A percentile compares a stretch with the other conserved stretches of the same genome.
Conservation (phyloP, 495 filamentous ascomycete genomes). For the Penicillium nucicola region DNA sequence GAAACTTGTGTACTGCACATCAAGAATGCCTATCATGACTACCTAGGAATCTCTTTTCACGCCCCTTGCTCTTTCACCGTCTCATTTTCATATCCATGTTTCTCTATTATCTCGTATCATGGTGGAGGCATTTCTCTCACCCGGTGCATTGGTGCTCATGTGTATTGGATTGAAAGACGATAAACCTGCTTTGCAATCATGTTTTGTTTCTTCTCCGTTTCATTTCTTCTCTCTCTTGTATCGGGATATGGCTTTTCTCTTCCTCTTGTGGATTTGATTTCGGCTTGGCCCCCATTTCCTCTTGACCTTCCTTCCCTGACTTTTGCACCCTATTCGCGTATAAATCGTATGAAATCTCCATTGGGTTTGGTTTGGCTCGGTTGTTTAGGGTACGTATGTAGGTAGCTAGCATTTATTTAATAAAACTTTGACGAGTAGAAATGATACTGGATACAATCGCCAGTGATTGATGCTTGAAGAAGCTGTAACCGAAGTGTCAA, state of each 20-base stretch:
- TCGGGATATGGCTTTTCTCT: background rate
- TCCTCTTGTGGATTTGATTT: background rate
- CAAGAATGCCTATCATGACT: background rate
- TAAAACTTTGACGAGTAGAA: too few species aligned
- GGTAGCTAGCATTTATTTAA: constrained; percentile 4
- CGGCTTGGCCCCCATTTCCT: background rate
- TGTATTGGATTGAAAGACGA: constrained; percentile 21
- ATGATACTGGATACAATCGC: too few species aligned
- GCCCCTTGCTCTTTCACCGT: background rate
- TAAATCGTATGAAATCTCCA: constrained; percentile 12
- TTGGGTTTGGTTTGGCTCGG: background rate
- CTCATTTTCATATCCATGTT: background rate
- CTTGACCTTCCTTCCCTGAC: too few species aligned
- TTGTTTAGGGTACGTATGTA: constrained; percentile 2
- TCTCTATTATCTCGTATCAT: constrained; percentile 5
- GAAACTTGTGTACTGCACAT: background rate
- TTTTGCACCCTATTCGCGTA: constrained; percentile 1
- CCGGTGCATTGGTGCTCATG: constrained; percentile 7
- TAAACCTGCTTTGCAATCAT: constrained; percentile 9
- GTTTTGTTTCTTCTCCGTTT: constrained; percentile 1
- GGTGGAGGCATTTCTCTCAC: constrained; percentile 7
- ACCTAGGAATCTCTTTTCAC: background rate
- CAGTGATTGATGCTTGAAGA: too few species aligned
- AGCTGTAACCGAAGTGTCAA: too few species aligned
- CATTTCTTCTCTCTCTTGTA: background rate